Conservation (phyloP, 2,329 filamentous ascomycete genomes). For the Fusarium globosum region DNA sequence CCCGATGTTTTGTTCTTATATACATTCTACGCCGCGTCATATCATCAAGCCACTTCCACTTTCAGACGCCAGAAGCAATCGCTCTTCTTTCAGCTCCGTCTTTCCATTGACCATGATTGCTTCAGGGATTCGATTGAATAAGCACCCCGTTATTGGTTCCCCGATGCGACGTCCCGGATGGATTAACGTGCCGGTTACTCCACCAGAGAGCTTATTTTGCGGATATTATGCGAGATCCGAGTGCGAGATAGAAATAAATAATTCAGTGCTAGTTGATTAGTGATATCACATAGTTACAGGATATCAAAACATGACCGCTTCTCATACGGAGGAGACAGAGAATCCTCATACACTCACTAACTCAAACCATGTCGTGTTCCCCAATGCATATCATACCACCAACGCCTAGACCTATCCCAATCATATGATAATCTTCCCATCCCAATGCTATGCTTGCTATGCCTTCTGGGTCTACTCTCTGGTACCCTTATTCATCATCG, state of each 20-base stretch:
- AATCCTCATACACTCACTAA: neutral
- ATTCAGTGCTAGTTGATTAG: neutral
- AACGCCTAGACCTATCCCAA: constrained; percentile 35
- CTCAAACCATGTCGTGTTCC: neutral
- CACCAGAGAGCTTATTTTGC: constrained; percentile 10
- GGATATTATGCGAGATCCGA: constrained; percentile 10
- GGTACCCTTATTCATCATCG: constrained; percentile 58
- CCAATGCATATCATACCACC: constrained; percentile 15
- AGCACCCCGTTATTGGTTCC: constrained; percentile 37
- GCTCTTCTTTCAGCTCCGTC: constrained; percentile 11
- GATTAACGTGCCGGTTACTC: constrained; percentile 30
- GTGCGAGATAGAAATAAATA: constrained; percentile 8
- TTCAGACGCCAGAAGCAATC: constrained; percentile 8
- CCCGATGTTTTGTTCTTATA: constrained; percentile 4
- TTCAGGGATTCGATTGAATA: constrained; percentile 31
- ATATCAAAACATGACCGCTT: neutral
- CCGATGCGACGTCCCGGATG: constrained; percentile 19
- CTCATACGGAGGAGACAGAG: neutral
- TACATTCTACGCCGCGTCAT: constrained; percentile 22
- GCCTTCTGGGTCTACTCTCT: neutral
- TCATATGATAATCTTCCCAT: constrained; percentile 12
- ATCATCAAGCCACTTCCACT: constrained; percentile 30
- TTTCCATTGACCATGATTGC: constrained; percentile 3
- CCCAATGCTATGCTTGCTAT: constrained; percentile 8
- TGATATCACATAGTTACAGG: neutral